Percentiles rank a stretch among this genome's conserved stretches.
Evolutionary conservation across 352 stramenopile species (phyloP).

Genomic region (Pythium utonaiense): DNA sequence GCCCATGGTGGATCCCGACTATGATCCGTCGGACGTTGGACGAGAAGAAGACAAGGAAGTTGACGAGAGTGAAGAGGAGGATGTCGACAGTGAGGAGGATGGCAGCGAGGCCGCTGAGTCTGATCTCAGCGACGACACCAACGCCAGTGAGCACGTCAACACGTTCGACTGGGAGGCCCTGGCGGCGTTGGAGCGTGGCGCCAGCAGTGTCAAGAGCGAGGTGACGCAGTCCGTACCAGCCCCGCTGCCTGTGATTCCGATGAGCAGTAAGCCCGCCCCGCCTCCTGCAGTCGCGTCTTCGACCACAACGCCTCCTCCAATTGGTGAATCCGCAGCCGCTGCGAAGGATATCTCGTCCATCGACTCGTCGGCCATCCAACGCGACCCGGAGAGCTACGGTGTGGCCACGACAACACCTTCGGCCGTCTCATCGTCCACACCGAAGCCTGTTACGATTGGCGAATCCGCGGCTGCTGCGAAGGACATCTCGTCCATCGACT

Average conservation of each 20-base stretch:
- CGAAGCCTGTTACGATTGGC: constrained; percentile 3
- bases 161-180: not conserved
- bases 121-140: not conserved
- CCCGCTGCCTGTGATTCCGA: not conserved
- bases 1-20: not conserved
- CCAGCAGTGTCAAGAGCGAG: not conserved
- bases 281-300: not conserved
- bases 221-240: not conserved
- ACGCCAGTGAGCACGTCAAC: not conserved
- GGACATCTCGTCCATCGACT: constrained; percentile 12
- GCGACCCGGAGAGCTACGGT: constrained; percentile 4
- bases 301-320: not conserved
- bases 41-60: not conserved
- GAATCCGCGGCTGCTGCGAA: constrained; percentile 18
- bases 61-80: not conserved
- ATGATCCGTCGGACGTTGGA: not conserved
- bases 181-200: not conserved
- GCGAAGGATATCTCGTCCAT: constrained; percentile 14
- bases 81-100: not conserved
- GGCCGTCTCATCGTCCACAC: not conserved
- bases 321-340: constrained; percentile 16
- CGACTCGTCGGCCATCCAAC: constrained; percentile 7
- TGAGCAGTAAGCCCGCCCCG: not conserved
- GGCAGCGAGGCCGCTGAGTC: not conserved
- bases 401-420: not conserved